Evolutionary conservation across 2,329 filamentous ascomycete genomes (phyloP).

Genomic region (Scedosporium minutisporum): DNA sequence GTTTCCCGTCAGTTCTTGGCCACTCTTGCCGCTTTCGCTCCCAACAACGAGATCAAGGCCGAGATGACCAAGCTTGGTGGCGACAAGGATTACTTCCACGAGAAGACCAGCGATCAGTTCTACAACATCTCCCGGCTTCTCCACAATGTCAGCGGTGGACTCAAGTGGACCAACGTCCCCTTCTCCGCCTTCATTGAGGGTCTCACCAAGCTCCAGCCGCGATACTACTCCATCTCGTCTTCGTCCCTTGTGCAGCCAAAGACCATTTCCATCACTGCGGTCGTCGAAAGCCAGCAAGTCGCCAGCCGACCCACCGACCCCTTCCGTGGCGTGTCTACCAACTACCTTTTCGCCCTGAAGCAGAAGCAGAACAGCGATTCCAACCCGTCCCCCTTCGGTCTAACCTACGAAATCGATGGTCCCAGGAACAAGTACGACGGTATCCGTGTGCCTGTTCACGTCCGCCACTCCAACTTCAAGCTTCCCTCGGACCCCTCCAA

Average conservation of each 20-base stretch:
- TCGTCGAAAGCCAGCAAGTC: slow-evolving; percentile 76
- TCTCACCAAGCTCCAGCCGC: slow-evolving; percentile 87
- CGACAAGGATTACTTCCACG: slow-evolving; percentile 92
- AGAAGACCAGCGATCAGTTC: slow-evolving; percentile 70
- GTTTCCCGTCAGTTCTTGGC: slow-evolving; percentile 93
- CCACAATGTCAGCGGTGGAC: slow-evolving; percentile 58
- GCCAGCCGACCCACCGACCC: slow-evolving; percentile 60
- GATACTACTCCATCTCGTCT: slow-evolving; percentile 98
- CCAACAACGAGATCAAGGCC: slow-evolving; percentile 71
- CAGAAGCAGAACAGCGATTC: slow-evolving; percentile 91
- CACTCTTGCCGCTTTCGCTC: slow-evolving; percentile 79
- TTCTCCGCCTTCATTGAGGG: slow-evolving; percentile 95
- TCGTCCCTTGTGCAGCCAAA: slow-evolving; percentile 90
- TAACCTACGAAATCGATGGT: slow-evolving; percentile 78
- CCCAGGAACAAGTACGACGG: slow-evolving; percentile 97
- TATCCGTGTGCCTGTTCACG: slow-evolving; percentile 86
- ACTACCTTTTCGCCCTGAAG: slow-evolving; percentile 90
- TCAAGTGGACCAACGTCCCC: slow-evolving; percentile 75
- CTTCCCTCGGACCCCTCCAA: slow-evolving; percentile 89
- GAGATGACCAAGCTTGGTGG: slow-evolving; percentile 82
- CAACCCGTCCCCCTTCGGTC: slow-evolving; percentile 69
- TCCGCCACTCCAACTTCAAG: slow-evolving; percentile 98
- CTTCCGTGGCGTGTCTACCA: slow-evolving; percentile 92
- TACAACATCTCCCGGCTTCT: slow-evolving; percentile 87
- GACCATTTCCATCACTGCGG: slow-evolving; percentile 89